Base-by-base conservation (phyloP, 192 early-diverging fungal genomes). In the Rhizoclosmatium sp. region DNA sequence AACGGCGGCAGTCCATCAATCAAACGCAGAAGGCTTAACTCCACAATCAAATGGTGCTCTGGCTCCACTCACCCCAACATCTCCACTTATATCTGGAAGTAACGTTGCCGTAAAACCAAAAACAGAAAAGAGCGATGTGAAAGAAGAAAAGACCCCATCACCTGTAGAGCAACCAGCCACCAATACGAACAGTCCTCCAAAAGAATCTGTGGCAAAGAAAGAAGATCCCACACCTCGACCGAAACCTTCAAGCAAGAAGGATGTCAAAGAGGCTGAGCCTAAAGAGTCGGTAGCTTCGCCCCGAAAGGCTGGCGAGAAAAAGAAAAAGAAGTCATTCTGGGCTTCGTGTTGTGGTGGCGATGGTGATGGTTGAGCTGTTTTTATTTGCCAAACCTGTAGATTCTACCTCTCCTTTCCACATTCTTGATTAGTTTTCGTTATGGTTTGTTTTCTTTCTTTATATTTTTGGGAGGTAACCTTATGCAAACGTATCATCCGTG, bases 1-100 rank as follows among this genome's bases (percentile, higher is more conserved):
- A 10, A 75, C 73, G 4, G 73, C 73, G 2, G 73, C 73, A 12
- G 56, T 75, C 41, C 61, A 75, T 51, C 42, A 61, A 19, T 64
- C 59, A 21, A 64, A 12, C n/a, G 60, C 16, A 14, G 73, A 75
- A 60, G 60, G 59, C 2, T 16, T 64, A 10, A 51, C 73, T n/a
- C n/a, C 31, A 10, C 16, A 51, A 2, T 58, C 49, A 31, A 51
- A 72, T 19, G 56, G 19, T 45, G 7, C 23, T 21, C 39, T 72
- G 16, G 51, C 10, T n/a, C 61, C 61, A 7, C 31, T 31, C 31
- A 31, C 31, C 31, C 31, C 31, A 31, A 31, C 31, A 31, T 31
- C 31, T 31, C 31, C 31, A 31, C 31, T 31, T 31, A 31, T 31
- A 31, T 31, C 31, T 0, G 31, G 31, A 31, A 31, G 31, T 31